Evolutionary conservation across 495 filamentous ascomycete genomes (phyloP), one percentile per base, ranked within the genome.

Genomic region (Cenococcum geophilum): DNA sequence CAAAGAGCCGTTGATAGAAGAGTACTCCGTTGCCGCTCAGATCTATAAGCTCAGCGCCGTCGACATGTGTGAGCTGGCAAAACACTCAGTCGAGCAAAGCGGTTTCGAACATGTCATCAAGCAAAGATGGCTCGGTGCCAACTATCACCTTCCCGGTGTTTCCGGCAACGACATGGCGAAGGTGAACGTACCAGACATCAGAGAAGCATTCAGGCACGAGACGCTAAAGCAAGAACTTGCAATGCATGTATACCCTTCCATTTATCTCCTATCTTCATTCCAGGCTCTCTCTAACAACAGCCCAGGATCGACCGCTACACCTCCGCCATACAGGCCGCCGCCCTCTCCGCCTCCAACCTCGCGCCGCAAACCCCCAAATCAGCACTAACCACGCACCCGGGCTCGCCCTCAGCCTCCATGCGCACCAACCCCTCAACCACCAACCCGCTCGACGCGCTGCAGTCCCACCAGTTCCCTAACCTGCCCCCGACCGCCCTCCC

Each of bases 41-140:
- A 98, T 98, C 51, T 98, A 97, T 76, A 97, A 97, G 75, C 83
- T 98, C 23, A 95, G 86, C 72, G 89, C 91, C 18, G 92, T 97
- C 5, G 93, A 98, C 72, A 98, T 98, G 93, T 97, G 95, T 70
- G 93, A 98, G 75, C 77, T 98, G 36, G 93, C 93, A 4, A 95
- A 92, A 74, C 91, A 97, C 74, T 96, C 90, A 14, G 93, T 98
- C 35, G 81, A 83, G 64, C 93, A 98, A 70, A 95, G 90, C 73
- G 93, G 93, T 20, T 98, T 96, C 67, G 93, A 98, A 72, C 79
- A 87, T 68, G 80, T 83, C 18, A 73, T 97, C 64, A 98, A 97
- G 76, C 84, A 89, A 63, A 82, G 88, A 71, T 98, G 92, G 92
- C 78, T 98, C 6, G 93, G 93, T 1, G 75, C 78, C 16, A 80